Evolutionary conservation across 1,284 basidiomycete genomes (phyloP).

Genomic region (Rhodotorula sp.): DNA sequence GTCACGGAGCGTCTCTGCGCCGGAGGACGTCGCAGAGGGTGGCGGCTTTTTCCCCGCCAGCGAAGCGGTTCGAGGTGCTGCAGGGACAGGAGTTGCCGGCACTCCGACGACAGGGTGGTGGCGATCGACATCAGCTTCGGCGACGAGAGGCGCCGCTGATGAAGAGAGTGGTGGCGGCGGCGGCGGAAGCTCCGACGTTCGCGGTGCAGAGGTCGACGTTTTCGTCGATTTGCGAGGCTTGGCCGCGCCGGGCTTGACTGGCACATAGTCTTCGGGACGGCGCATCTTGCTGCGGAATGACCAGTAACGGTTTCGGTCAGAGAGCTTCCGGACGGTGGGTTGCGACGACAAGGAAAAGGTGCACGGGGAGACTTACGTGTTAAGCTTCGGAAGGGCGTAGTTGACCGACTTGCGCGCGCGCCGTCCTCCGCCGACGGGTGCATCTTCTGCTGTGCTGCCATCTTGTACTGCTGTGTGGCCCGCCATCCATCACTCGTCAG

Average conservation of each 20-base stretch:
- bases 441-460: not conserved
- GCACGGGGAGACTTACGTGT: slow-evolving; percentile 34
- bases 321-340: too few species aligned
- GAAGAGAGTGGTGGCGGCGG: not conserved
- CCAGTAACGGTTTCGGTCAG: too few species aligned
- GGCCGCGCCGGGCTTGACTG: slow-evolving; percentile 12
- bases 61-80: not conserved
- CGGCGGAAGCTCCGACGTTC: slow-evolving; percentile 27
- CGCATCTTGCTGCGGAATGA: slow-evolving; percentile 43
- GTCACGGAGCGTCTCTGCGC: not conserved
- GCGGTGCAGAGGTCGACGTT: not conserved
- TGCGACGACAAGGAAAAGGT: too few species aligned
- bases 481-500: not conserved
- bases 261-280: slow-evolving; percentile 42
- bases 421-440: slow-evolving; percentile 8
- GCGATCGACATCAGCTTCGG: too few species aligned
- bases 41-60: slow-evolving; percentile 23
- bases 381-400: slow-evolving; percentile 45
- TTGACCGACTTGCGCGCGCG: slow-evolving; percentile 44
- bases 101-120: too few species aligned
- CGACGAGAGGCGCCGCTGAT: not conserved
- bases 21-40: not conserved
- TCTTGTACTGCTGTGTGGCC: not conserved
- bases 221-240: slow-evolving; percentile 36
- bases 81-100: too few species aligned